Base-by-base conservation (phyloP, 768 basidiomycete species). In the Podaxis mareebaensis region DNA sequence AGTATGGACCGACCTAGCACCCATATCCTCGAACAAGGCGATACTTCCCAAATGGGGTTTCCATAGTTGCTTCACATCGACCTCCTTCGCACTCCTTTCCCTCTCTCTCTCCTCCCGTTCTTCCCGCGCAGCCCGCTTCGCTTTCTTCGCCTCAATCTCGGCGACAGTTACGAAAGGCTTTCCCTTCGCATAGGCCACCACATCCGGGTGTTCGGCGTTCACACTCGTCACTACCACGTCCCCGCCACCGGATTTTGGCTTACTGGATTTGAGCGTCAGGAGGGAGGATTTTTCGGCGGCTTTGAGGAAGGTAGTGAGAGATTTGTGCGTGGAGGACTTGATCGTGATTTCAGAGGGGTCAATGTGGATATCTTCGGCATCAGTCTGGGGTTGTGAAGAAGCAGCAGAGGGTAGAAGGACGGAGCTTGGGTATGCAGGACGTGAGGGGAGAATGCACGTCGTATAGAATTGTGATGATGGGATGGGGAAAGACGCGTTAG, bases 251-350 rank as follows among this genome's bases (percentile, higher is more conserved):
- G 75, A 72, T 52, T 80, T 80, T 64, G 82, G 81, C 65, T 78
- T 80, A 2, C 78, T 78, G 22, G 89, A 81, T 71, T 96, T 97
- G 24, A 90, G 78, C 12, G 85, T 85, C 40, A 96, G 69, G 24
- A 97, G 72, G 0, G 82, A 83, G 7, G 86, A 84, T 71, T 96
- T 96, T 65, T 93, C 91, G 17, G 83, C 79, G 17, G 83, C 70
- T 72, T 91, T 95, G 68, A 97, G 80, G 77, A 96, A 95, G 1
- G 88, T 81, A 1, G 88, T 82, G 20, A 96, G 80, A 10, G 92
- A 92, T 74, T 95, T 97, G 78, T 88, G 84, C 1, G 82, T 82
- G 1, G 92, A 94, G 10, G 88, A 82, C 67, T 91, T 94, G 73
- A 96, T 89, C 67, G 84, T 91, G 63, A 91, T 82, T 46, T 81